A percentile compares a stretch with the other conserved stretches of the same genome.
Conservation (phyloP, 148 eudicot species). For the Rhododendron molle region DNA sequence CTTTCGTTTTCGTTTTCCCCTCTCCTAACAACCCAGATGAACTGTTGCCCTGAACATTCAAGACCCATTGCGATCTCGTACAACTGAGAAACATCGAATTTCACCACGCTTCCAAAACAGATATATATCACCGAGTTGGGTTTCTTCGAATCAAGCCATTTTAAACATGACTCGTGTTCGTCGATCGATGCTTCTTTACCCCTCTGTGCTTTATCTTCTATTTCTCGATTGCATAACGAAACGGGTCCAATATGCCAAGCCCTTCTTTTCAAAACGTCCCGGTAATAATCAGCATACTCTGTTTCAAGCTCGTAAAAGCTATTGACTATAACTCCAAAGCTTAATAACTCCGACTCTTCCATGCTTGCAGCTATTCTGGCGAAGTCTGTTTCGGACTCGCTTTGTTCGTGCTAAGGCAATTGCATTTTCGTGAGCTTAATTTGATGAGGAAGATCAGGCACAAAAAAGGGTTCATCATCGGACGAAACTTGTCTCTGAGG, state of each 20-base stretch:
- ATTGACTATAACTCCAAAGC: conserved; percentile 50
- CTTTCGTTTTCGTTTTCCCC: neutral
- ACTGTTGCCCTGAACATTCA: conserved; percentile 40
- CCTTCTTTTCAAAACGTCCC: conserved; percentile 32
- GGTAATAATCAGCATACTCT: conserved; percentile 40
- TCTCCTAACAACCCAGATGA: conserved; percentile 56
- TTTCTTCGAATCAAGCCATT: conserved; percentile 20
- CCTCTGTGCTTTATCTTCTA: conserved; percentile 30
- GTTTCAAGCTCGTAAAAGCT: conserved; percentile 70
- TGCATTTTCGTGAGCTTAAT: conserved; percentile 22
- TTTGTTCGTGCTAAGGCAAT: neutral
- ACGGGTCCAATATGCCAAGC: conserved; percentile 64
- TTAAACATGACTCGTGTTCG: conserved; percentile 34
- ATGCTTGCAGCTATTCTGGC: neutral
- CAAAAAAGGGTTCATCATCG: conserved; percentile 32
- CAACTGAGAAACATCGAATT: conserved; percentile 18
- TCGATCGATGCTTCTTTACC: conserved; percentile 34
- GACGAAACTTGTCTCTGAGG: conserved; percentile 33
- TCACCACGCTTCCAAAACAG: conserved; percentile 41
- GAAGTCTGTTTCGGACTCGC: neutral
- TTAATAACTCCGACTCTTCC: conserved; percentile 24
- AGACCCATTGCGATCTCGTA: conserved; percentile 51
- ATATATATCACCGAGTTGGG: conserved; percentile 49
- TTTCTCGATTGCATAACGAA: conserved; percentile 27
- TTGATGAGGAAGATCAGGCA: conserved; percentile 37